Evolutionary conservation across 164 flowering plant species (phyloP).

Genomic region (Paratinospora sagittata): DNA sequence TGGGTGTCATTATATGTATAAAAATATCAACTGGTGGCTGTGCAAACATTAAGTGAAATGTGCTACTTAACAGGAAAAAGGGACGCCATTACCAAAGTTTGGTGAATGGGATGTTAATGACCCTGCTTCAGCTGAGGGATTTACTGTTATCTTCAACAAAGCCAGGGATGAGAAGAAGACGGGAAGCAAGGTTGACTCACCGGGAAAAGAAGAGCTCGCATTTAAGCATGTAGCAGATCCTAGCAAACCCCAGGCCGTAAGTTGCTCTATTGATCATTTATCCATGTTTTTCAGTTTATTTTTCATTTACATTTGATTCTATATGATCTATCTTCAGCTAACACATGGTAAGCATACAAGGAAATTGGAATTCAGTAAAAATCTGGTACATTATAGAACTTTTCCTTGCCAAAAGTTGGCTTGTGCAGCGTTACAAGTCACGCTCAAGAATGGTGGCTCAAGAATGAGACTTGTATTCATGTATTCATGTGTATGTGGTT

Average conservation of each 20-base stretch:
- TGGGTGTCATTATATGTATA: too few species aligned
- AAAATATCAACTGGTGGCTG: not conserved
- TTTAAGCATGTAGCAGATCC: slow-evolving; percentile 40
- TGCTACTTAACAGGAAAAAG: slow-evolving; percentile 54
- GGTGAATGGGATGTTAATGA: slow-evolving; percentile 99
- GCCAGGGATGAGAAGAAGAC: slow-evolving; percentile 93
- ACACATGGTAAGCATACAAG: not conserved
- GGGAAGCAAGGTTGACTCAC: slow-evolving; percentile 77
- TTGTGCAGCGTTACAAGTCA: too few species aligned
- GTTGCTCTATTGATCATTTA: slow-evolving; percentile 19
- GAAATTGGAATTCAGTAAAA: not conserved
- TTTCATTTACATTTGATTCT: not conserved
- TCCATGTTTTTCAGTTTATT: not conserved
- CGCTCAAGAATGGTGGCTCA: too few species aligned
- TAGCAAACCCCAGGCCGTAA: slow-evolving; percentile 60
- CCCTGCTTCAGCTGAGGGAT: slow-evolving; percentile 94
- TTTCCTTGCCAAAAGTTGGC: not conserved
- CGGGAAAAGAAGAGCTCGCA: slow-evolving; percentile 42
- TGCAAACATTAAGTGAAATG: not conserved
- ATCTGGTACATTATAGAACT: not conserved
- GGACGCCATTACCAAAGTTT: slow-evolving; percentile 79
- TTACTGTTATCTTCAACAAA: slow-evolving; percentile 88
- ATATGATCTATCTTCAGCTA: not conserved
- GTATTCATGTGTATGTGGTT: not conserved
- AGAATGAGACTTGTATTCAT: not conserved